phyloP scores from a whole-genome alignment of 1,139 yeast genomes.

The Arxiozyma slooffiae region DNA sequence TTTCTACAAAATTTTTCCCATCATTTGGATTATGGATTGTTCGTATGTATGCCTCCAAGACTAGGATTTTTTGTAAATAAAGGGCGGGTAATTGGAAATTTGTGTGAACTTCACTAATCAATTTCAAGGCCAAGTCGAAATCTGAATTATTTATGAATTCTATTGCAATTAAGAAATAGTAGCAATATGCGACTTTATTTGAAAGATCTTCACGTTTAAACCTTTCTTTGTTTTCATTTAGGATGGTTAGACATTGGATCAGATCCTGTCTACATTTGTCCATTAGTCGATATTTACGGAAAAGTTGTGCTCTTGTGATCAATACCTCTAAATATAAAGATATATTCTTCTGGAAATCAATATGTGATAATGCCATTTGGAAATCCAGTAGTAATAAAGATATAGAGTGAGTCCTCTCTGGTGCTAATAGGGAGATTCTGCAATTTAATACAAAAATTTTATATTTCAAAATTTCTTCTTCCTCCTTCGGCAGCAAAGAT shows the following conservation, averaged over 20 bases:
- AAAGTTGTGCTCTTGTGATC: slow-evolving; percentile 17
- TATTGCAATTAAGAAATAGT: slow-evolving; percentile 11
- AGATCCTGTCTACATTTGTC: slow-evolving; percentile 12
- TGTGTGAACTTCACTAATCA: slow-evolving; percentile 8
- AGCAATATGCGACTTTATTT: slow-evolving; percentile 12
- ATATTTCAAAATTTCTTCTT: slow-evolving; percentile 2
- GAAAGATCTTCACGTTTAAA: slow-evolving; percentile 10
- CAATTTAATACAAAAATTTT: slow-evolving; percentile 12
- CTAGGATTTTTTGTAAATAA: slow-evolving; percentile 9
- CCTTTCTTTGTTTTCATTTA: slow-evolving; percentile 9
- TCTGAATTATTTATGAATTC: slow-evolving; percentile 5
- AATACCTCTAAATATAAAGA: slow-evolving; percentile 14
- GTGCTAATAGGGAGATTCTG: slow-evolving; percentile 14
- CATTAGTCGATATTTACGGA: slow-evolving; percentile 9
- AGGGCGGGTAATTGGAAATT: slow-evolving; percentile 11
- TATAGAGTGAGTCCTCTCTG: slow-evolving; percentile 5
- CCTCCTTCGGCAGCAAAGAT: not conserved
- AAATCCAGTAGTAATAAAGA: slow-evolving; percentile 10
- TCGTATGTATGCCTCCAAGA: slow-evolving; percentile 10
- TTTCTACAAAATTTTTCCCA: slow-evolving; percentile 5
- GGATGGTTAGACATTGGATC: slow-evolving; percentile 8
- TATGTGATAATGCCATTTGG: slow-evolving; percentile 10
- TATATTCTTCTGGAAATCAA: slow-evolving; percentile 8
- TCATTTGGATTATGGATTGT: slow-evolving; percentile 6
- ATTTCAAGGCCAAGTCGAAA: slow-evolving; percentile 5